Evolutionary conservation across 177 flowering plant genomes (phyloP), one percentile per base, ranked within the genome.

Genomic region (Vitis hybrid): DNA sequence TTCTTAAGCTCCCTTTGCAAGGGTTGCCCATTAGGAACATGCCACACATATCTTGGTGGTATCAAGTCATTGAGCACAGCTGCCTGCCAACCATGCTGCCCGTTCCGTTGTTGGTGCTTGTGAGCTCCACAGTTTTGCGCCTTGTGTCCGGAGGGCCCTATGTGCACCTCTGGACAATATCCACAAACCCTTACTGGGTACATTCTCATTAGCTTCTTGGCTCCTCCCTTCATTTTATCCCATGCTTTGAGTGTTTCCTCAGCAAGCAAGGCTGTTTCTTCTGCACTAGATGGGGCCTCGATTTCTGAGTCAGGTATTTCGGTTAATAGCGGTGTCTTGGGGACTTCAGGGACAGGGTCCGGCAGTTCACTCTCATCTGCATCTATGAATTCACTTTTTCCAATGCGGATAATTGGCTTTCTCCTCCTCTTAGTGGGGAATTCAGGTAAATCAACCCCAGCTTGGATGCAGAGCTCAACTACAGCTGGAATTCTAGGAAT

Each of bases 21-120:
- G 5, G 89, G 87, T 3, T 87, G 91, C 32, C 89, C 86, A 30
- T 77, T 63, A 15, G 98, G 98, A 12, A 93, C 91, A 80, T 96
- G 99, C 99, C 97, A 96, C 62, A 96, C 99, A 64, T 80, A 92
- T 74, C 88, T 85, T 0, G 98, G 97, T 0, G 99, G 98, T 73
- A 96, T 92, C 81, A 95, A 77, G 77, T 95, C 96, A 70, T 95
- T 86, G 14, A 91, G 85, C 62, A 87, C 84, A 2, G 97, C 95
- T 3, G 92, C 60, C 75, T 96, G 99, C 99, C 99, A 95, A 15
- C 98, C 99, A 70, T 95, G 99, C 74, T 93, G 99, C 74, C 99
- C 99, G 72, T 95, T 95, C 10, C 99, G 83, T 68, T 95, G 98
- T 72, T 95, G 98, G 77, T 95, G 99, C 87, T 93, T 93, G 71